A percentile compares a stretch with the other conserved stretches of the same genome.
Evolutionary conservation across 441 rosid species (phyloP).

Genomic region (Adansonia rubrostipa): DNA sequence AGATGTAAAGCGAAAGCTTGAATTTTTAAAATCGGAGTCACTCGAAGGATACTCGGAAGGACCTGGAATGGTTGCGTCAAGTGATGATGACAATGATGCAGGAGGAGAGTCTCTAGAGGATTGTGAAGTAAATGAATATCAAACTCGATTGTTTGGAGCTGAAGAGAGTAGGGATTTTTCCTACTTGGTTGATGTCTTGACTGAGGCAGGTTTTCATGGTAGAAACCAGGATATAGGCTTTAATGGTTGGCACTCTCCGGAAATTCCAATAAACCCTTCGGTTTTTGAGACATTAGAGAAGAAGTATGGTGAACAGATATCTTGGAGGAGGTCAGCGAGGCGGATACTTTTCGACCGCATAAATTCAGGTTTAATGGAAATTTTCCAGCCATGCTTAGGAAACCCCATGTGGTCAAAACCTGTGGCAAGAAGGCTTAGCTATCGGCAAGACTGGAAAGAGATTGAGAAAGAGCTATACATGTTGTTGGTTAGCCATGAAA

Average conservation of each 20-base stretch:
- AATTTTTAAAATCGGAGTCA: conserved; percentile 55
- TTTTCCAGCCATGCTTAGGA: conserved; percentile 47
- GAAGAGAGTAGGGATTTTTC: conserved; percentile 64
- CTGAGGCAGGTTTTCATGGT: conserved; percentile 56
- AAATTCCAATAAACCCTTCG: conserved; percentile 41
- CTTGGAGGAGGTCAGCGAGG: conserved; percentile 79
- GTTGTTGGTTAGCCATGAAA: conserved; percentile 48
- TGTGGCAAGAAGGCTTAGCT: conserved; percentile 48
- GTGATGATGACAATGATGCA: conserved; percentile 55
- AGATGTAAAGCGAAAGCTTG: conserved; percentile 56
- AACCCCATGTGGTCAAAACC: conserved; percentile 50
- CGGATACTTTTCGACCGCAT: conserved; percentile 71
- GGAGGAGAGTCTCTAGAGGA: conserved; percentile 35
- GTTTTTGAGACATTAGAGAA: conserved; percentile 79
- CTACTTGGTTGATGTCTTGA: conserved; percentile 66
- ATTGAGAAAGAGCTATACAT: conserved; percentile 61
- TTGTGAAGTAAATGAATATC: conserved; percentile 41
- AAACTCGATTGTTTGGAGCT: conserved; percentile 29
- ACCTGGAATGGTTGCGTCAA: conserved; percentile 58
- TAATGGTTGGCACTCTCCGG: conserved; percentile 36
- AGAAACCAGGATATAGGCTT: conserved; percentile 29
- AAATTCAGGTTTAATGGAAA: conserved; percentile 49
- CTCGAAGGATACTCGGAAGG: conserved; percentile 57
- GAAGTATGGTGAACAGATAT: conserved; percentile 57
- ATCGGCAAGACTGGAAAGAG: conserved; percentile 27